Conservation (phyloP, 352 stramenopile species). For the Blastocystis sp. region DNA sequence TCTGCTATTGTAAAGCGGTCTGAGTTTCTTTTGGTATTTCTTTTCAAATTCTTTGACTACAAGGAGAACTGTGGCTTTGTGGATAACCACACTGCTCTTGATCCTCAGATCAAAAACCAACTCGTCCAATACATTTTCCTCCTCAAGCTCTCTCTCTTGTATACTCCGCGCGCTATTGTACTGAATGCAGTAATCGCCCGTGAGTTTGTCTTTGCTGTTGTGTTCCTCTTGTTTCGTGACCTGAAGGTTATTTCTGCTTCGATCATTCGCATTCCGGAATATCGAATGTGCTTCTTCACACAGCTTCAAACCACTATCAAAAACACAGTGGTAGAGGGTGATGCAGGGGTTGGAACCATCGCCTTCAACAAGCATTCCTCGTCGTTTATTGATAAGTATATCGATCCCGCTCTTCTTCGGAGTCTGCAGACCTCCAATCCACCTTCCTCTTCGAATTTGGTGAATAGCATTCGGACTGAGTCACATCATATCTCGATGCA, state of each 20-base stretch:
- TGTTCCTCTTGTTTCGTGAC: neutral
- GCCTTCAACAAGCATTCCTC: neutral
- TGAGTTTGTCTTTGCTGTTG: constrained; percentile 19
- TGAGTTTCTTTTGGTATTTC: constrained; percentile 11
- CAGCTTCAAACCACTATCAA: constrained; percentile 22
- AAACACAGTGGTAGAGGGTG: neutral
- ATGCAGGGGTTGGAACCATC: neutral
- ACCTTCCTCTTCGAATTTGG: neutral
- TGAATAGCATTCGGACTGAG: neutral
- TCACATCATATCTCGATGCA: neutral
- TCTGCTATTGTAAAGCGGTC: neutral
- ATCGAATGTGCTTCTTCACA: constrained; percentile 37
- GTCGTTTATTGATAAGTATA: constrained; percentile 52
- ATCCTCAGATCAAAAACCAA: neutral
- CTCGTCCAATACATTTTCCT: constrained; percentile 46
- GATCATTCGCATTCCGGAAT: constrained; percentile 21
- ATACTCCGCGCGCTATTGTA: constrained; percentile 28
- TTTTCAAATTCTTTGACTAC: neutral
- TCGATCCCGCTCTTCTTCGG: neutral
- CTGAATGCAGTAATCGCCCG: neutral
- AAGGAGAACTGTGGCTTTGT: constrained; percentile 34
- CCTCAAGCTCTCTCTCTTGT: constrained; percentile 51
- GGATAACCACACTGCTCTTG: neutral
- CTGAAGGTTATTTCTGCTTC: neutral
- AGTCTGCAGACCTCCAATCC: neutral